Evolutionary conservation across 768 basidiomycete species (phyloP), one percentile per base, ranked within the genome.

Genomic region (Boletellus ananas): DNA sequence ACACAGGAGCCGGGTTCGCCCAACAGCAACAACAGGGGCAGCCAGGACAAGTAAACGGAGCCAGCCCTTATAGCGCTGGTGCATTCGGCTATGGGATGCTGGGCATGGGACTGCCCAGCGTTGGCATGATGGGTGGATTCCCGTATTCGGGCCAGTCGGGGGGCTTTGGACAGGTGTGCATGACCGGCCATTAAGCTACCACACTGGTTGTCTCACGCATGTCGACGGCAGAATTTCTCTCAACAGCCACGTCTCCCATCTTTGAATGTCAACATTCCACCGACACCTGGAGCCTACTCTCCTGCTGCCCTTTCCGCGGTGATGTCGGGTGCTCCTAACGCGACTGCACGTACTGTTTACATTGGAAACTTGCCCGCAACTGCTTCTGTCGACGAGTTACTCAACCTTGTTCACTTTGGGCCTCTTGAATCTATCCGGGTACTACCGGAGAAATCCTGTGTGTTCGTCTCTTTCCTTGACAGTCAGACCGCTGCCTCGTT

Each of bases 381-480:
- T 21, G 95, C 95, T 0, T 94, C 93, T 16, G 94, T 99, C 47
- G 96, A 99, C 68, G 95, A 98, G 67, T 84, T 99, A 13, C 85
- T 99, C 62, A 96, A 94, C 66, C 85, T 97, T 57, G 95, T 99
- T 51, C 93, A 95, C 63, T 98, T 97, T 64, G 95, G 95, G 4
- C 95, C 96, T 0, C 84, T 98, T 58, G 95, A 98, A 68, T 87
- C 83, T 41, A 87, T 98, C 62, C 88, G 93, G 42, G 89, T 99
- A 33, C 80, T 98, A 10, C 92, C 94, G 39, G 95, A 98, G 68
- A 97, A 97, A 69, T 90, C 87, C 2, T 98, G 96, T 68, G 94
- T 96, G 45, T 99, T 99, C 78, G 82, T 99, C 50, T 96, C 94
- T 25, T 99, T 98, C 84, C 79, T 99, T 47, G 94, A 99, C 51